Evolutionary conservation across 257 asterid species (phyloP).

Genomic region (Gentiana macrophylla): DNA sequence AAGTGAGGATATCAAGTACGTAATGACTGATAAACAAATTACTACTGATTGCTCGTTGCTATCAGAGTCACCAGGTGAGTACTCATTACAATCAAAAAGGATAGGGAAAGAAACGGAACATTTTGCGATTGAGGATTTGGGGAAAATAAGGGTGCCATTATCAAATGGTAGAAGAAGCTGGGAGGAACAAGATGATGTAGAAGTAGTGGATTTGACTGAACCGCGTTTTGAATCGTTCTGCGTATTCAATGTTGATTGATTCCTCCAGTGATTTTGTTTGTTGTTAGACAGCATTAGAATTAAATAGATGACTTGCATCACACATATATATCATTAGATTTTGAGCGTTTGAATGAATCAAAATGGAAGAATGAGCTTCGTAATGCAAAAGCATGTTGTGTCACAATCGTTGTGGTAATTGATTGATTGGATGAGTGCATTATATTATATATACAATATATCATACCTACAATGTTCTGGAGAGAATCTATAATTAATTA

Average conservation of each 20-base stretch:
- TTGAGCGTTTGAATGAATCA: neutral
- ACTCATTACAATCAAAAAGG: constrained; percentile 7
- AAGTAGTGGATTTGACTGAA: constrained; percentile 68
- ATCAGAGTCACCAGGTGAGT: constrained; percentile 6
- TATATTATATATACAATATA: no score
- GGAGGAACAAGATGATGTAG: constrained; percentile 40
- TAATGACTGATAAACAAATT: constrained; percentile 31
- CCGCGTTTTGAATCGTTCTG: constrained; percentile 74
- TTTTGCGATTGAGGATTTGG: constrained; percentile 21
- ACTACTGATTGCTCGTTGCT: constrained; percentile 17
- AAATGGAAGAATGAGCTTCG: neutral
- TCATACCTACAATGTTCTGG: no score
- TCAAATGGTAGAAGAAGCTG: constrained; percentile 17
- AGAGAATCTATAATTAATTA: no score
- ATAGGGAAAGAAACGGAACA: constrained; percentile 16
- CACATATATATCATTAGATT: neutral
- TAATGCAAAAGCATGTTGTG: constrained; percentile 2
- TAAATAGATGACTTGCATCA: neutral
- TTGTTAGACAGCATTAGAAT: neutral
- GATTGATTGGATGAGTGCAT: no score
- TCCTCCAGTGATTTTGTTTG: neutral
- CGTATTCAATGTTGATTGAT: constrained; percentile 1
- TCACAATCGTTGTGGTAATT: neutral
- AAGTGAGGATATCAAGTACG: constrained; percentile 53
- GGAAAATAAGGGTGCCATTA: constrained; percentile 31